A percentile compares a stretch with the other conserved stretches of the same genome.
Evolutionary conservation across 345 rosid genomes (phyloP).

Genomic region (Eucalyptus sp.): DNA sequence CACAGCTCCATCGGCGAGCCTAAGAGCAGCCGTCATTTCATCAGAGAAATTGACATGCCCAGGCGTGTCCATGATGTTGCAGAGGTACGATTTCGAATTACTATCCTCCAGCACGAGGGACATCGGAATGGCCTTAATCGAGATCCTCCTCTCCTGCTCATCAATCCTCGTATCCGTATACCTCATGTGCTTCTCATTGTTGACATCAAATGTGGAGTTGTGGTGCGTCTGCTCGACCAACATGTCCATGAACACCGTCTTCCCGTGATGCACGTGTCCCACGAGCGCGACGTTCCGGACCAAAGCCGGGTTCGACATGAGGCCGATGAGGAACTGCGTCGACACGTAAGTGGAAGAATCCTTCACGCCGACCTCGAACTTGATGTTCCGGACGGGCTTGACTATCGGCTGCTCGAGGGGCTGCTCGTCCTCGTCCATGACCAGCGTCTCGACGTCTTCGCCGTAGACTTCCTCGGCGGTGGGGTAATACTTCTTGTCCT

Average conservation of each 20-base stretch:
- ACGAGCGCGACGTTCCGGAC: slow-evolving; percentile 96
- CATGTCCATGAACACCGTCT: slow-evolving; percentile 96
- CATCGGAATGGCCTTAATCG: slow-evolving; percentile 93
- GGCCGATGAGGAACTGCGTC: slow-evolving; percentile 84
- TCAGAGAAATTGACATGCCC: slow-evolving; percentile 87
- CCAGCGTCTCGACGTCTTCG: slow-evolving; percentile 86
- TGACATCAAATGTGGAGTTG: slow-evolving; percentile 66
- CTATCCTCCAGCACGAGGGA: slow-evolving; percentile 95
- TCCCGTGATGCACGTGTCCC: slow-evolving; percentile 92
- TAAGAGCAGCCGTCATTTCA: slow-evolving; percentile 76
- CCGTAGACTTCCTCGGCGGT: slow-evolving; percentile 99
- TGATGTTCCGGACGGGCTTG: slow-evolving; percentile 70
- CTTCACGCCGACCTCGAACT: slow-evolving; percentile 92
- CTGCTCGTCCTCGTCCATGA: slow-evolving; percentile 95
- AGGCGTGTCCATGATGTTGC: slow-evolving; percentile 91
- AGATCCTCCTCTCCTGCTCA: slow-evolving; percentile 94
- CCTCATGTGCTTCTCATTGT: slow-evolving; percentile 86
- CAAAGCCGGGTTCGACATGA: slow-evolving; percentile 80
- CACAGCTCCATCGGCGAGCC: slow-evolving; percentile 96
- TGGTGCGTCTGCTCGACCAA: slow-evolving; percentile 96
- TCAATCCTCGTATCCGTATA: slow-evolving; percentile 91
- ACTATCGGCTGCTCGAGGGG: slow-evolving; percentile 88
- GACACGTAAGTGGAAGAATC: slow-evolving; percentile 89
- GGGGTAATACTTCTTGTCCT: slow-evolving; percentile 94
- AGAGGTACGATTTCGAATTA: slow-evolving; percentile 82